These are phyloP conservation scores for Neoascochyta sp. DNA, from an alignment of 2,329 filamentous ascomycete species.

Conservation along the genomic window DNA sequence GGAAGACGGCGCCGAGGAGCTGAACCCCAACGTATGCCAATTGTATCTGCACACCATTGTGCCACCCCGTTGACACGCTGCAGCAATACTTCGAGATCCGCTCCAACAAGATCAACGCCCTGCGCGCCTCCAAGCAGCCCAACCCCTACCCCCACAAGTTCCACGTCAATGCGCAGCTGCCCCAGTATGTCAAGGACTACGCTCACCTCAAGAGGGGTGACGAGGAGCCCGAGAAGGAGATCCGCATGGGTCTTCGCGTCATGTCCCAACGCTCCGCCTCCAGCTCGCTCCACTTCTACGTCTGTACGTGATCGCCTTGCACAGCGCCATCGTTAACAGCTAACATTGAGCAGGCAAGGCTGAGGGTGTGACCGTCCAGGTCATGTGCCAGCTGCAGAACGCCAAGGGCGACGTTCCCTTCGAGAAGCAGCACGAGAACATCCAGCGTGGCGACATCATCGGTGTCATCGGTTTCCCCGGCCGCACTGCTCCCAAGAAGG, in stretches of 20 bases:
- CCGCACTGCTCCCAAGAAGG: conserved; percentile 82
- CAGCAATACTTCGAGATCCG: conserved; percentile 97
- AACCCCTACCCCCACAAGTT: conserved; percentile 92
- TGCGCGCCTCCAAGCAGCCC: conserved; percentile 68
- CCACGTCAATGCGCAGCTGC: conserved; percentile 76
- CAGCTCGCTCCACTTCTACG: conserved; percentile 29
- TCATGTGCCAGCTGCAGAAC: conserved; percentile 87
- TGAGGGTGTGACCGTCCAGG: conserved; percentile 75
- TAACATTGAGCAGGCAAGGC: conserved; percentile 51
- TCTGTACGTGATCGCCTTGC: conserved; percentile 11
- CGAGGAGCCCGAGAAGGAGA: conserved; percentile 66
- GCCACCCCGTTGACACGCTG: conserved; percentile 10
- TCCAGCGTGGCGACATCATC: conserved; percentile 89
- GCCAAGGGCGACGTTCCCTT: conserved; percentile 67
- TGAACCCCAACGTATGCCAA: conserved; percentile 65
- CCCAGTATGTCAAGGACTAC: conserved; percentile 75
- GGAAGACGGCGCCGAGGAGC: conserved; percentile 64
- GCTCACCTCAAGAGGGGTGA: conserved; percentile 85
- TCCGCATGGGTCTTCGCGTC: conserved; percentile 79
- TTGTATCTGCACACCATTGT: conserved; percentile 8
- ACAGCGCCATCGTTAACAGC: conserved; percentile 1
- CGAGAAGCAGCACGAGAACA: conserved; percentile 80
- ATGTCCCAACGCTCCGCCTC: conserved; percentile 49
- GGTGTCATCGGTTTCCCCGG: conserved; percentile 82
- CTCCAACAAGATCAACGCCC: conserved; percentile 73